A percentile compares a stretch with the other conserved stretches of the same genome.
Evolutionary conservation across 352 stramenopile genomes (phyloP).

Genomic region (Globisporangium nunn): DNA sequence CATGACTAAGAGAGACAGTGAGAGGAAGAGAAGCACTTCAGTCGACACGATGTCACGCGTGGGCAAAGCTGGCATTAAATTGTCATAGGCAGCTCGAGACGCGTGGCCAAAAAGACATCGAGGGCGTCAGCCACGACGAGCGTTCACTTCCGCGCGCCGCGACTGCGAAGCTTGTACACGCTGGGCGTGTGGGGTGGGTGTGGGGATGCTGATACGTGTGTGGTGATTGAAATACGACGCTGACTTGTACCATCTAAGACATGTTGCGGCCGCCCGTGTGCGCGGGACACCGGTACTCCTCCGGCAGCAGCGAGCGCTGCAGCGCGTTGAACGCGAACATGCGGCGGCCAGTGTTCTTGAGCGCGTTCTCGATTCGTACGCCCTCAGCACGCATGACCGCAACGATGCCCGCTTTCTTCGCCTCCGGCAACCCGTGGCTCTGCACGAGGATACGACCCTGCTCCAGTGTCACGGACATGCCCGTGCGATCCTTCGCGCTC

Average conservation of each 20-base stretch:
- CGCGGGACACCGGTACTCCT: conserved; percentile 77
- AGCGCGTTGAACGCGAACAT: conserved; percentile 85
- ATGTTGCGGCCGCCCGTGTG: conserved; percentile 75
- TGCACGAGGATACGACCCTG: conserved; percentile 85
- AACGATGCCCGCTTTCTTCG: conserved; percentile 73
- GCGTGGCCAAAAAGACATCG: background rate
- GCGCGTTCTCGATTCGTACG: conserved; percentile 79
- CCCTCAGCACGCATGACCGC: conserved; percentile 80
- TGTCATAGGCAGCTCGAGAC: background rate
- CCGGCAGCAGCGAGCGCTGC: conserved; percentile 71
- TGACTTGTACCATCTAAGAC: conserved; percentile 29
- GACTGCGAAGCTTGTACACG: background rate
- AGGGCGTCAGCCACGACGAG: background rate
- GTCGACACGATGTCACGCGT: too few species aligned
- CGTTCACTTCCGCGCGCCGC: background rate
- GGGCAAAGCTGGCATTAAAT: too few species aligned
- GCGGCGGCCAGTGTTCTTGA: conserved; percentile 76
- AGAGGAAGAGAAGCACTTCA: too few species aligned
- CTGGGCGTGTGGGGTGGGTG: background rate
- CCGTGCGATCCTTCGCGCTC: conserved; percentile 96
- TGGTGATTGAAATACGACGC: background rate
- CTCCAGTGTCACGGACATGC: conserved; percentile 96
- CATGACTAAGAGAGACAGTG: too few species aligned
- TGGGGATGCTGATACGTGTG: background rate
- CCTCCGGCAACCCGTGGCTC: conserved; percentile 57